phyloP scores from a whole-genome alignment of 805 yeast genomes.

The Yamadazyma ubonensis region DNA sequence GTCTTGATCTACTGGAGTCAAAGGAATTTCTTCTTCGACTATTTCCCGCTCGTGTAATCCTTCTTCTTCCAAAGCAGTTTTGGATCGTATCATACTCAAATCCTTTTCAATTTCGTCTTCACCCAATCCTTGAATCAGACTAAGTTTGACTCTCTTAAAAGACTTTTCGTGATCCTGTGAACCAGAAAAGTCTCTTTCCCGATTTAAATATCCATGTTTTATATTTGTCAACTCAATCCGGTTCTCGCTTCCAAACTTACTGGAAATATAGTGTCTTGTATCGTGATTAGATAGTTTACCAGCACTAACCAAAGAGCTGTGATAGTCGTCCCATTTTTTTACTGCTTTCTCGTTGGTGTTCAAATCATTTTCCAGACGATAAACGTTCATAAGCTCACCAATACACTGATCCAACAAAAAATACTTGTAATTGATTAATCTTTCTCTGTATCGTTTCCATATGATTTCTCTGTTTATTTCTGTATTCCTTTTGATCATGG shows the following conservation, averaged over 20 bases:
- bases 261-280: slow-evolving; percentile 7
- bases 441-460: slow-evolving; percentile 36
- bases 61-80: slow-evolving; percentile 8
- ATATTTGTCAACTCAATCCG: slow-evolving; percentile 32
- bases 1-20: slow-evolving; percentile 2
- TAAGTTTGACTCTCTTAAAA: slow-evolving; percentile 13
- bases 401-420: slow-evolving; percentile 26
- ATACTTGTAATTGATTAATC: slow-evolving; percentile 24
- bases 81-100: slow-evolving; percentile 18
- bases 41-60: slow-evolving; percentile 9
- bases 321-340: slow-evolving; percentile 14
- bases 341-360: neutral
- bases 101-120: slow-evolving; percentile 27
- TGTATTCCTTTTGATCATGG: slow-evolving; percentile 21
- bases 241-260: slow-evolving; percentile 16
- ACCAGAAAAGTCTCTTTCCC: slow-evolving; percentile 3
- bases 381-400: slow-evolving; percentile 26
- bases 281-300: slow-evolving; percentile 2
- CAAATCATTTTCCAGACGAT: slow-evolving; percentile 16
- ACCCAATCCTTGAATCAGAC: slow-evolving; percentile 21
- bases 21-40: slow-evolving; percentile 4
- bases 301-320: slow-evolving; percentile 10
- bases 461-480: slow-evolving; percentile 25
- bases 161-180: slow-evolving; percentile 2
- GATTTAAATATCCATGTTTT: slow-evolving; percentile 16